Conservation (phyloP, 345 rosid genomes). For the Hibiscus trionum region DNA sequence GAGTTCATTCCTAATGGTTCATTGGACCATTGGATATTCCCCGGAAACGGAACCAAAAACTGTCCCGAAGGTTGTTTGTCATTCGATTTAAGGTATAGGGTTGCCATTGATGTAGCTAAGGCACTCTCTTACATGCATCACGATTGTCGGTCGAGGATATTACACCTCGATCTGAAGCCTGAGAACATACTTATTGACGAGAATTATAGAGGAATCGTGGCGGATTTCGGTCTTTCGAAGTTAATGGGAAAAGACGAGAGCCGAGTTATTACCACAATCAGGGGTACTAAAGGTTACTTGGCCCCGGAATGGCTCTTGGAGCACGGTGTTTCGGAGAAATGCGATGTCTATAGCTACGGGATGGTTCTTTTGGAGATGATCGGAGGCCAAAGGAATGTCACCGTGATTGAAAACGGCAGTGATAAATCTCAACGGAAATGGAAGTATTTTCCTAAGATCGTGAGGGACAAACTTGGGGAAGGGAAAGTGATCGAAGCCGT, state of each 20-base stretch:
- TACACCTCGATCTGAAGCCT: conserved; percentile 67
- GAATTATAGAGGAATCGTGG: conserved; percentile 41
- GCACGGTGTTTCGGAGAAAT: conserved; percentile 55
- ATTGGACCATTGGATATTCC: conserved; percentile 61
- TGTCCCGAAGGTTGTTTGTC: conserved; percentile 53
- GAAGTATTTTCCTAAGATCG: conserved; percentile 67
- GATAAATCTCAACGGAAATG: conserved; percentile 33
- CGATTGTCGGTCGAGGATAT: conserved; percentile 55
- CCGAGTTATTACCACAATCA: conserved; percentile 42
- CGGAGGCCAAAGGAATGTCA: conserved; percentile 54
- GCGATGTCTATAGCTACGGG: conserved; percentile 67
- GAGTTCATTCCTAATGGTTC: conserved; percentile 63
- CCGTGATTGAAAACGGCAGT: conserved; percentile 29
- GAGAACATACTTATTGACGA: conserved; percentile 60
- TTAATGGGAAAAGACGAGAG: conserved; percentile 56
- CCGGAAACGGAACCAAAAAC: conserved; percentile 10
- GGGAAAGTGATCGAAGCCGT: conserved; percentile 65
- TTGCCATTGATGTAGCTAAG: conserved; percentile 58
- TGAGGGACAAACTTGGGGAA: conserved; percentile 48
- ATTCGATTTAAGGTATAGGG: conserved; percentile 54
- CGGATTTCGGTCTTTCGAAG: conserved; percentile 69
- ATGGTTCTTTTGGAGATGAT: conserved; percentile 67
- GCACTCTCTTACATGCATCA: conserved; percentile 68
- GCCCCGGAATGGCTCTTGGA: conserved; percentile 75
- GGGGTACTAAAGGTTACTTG: conserved; percentile 63